phyloP scores from a whole-genome alignment of 2,329 filamentous ascomycete species.

The Monilinia fructigena region DNA sequence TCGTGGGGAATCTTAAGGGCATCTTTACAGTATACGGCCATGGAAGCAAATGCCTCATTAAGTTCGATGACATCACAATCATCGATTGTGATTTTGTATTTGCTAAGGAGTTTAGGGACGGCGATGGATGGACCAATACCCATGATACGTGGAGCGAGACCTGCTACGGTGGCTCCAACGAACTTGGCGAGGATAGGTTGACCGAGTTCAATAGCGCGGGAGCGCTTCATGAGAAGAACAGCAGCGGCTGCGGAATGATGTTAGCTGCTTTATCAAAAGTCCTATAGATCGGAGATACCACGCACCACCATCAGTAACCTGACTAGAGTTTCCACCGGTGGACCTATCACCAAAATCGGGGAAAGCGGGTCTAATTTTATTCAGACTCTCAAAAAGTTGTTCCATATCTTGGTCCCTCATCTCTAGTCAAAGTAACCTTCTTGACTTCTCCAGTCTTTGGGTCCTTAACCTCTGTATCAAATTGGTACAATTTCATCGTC shows the following conservation, averaged over 20 bases:
- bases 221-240: constrained; percentile 90
- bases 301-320: constrained; percentile 86
- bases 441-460: constrained; percentile 76
- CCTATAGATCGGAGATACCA: constrained; percentile 22
- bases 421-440: constrained; percentile 74
- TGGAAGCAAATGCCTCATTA: constrained; percentile 97
- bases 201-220: constrained; percentile 78
- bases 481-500: constrained; percentile 94
- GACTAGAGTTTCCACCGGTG: constrained; percentile 90
- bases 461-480: constrained; percentile 74
- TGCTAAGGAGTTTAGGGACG: constrained; percentile 78
- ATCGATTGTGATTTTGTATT: constrained; percentile 73
- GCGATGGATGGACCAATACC: constrained; percentile 79
- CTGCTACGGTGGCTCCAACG: constrained; percentile 85
- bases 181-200: constrained; percentile 95
- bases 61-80: constrained; percentile 91
- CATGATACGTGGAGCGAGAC: constrained; percentile 92
- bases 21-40: constrained; percentile 91
- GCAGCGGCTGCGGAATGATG: constrained; percentile 62
- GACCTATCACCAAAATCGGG: constrained; percentile 82
- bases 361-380: constrained; percentile 88
- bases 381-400: constrained; percentile 79
- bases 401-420: constrained; percentile 88
- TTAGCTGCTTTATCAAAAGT: neutral
- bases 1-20: constrained; percentile 66